A percentile compares a stretch with the other conserved stretches of the same genome.
phyloP scores from a whole-genome alignment of 192 early-diverging fungal genomes.

The Coemansia sp. region DNA sequence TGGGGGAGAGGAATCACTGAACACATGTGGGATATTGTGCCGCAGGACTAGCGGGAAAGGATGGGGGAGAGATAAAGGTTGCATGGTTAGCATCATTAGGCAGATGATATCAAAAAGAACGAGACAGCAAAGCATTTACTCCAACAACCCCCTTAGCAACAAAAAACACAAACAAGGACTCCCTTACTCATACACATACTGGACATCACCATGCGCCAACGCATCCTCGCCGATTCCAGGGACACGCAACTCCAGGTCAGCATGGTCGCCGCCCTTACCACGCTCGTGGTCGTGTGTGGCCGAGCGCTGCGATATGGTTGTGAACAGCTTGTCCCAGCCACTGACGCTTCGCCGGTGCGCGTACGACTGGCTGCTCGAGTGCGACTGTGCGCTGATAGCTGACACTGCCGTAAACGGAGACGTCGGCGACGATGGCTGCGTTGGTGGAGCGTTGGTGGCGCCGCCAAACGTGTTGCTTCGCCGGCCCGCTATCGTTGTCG shows the following conservation, averaged over 20 bases:
- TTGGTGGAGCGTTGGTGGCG: background rate
- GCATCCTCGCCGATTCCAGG: conserved; percentile 46
- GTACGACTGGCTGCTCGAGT: conserved; percentile 38
- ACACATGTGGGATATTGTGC: too few species aligned
- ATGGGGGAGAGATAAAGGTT: too few species aligned
- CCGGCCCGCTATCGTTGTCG: background rate
- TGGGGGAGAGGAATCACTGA: too few species aligned
- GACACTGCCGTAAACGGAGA: conserved; percentile 32
- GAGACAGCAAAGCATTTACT: background rate
- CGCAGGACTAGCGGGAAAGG: too few species aligned
- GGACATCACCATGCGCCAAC: conserved; percentile 47
- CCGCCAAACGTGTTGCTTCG: conserved; percentile 8
- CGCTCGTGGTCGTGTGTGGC: conserved; percentile 3
- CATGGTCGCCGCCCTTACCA: background rate
- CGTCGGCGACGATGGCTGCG: conserved; percentile 6
- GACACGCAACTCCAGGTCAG: conserved; percentile 26
- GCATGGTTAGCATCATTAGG: too few species aligned
- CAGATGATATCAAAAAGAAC: too few species aligned
- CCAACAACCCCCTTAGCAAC: background rate
- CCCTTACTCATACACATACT: conserved; percentile 57
- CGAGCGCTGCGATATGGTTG: conserved; percentile 37
- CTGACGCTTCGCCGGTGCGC: conserved; percentile 49
- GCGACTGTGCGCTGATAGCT: conserved; percentile 29
- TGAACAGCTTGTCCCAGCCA: conserved; percentile 51
- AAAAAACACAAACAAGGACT: background rate